Conservation (phyloP, 2,329 filamentous ascomycete species). For the Fusarium verticillioides region DNA sequence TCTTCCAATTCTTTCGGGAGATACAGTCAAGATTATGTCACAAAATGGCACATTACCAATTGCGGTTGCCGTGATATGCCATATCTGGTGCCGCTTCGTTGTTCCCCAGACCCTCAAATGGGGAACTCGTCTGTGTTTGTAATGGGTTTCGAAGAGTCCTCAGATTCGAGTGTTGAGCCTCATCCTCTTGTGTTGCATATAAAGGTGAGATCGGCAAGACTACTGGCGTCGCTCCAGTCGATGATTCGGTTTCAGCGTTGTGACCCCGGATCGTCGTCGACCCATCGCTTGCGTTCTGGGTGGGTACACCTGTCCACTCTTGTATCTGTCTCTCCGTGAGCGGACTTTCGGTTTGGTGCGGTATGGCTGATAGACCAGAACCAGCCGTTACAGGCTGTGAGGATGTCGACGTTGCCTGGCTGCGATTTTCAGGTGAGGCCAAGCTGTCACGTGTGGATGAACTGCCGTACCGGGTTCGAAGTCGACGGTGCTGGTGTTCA, state of each 20-base stretch:
- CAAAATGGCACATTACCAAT: constrained; percentile 21
- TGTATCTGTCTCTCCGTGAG: constrained; percentile 4
- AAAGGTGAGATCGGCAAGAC: constrained; percentile 28
- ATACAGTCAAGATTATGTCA: neutral
- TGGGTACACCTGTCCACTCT: constrained; percentile 3
- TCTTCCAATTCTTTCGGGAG: neutral
- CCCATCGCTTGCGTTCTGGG: neutral
- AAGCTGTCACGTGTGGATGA: constrained; percentile 10
- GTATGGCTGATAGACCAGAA: constrained; percentile 9
- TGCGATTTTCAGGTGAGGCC: constrained; percentile 4
- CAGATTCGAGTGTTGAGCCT: constrained; percentile 2
- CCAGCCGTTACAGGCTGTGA: constrained; percentile 2
- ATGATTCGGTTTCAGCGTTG: neutral
- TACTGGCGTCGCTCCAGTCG: constrained; percentile 12
- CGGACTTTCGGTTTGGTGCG: constrained; percentile 11
- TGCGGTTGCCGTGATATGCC: constrained; percentile 19
- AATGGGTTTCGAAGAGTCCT: constrained; percentile 24
- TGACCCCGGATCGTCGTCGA: constrained; percentile 3
- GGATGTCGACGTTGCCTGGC: neutral
- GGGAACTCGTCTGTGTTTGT: constrained; percentile 8
- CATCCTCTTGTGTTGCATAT: constrained; percentile 10
- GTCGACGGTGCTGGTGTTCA: constrained; percentile 47
- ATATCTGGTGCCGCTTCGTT: constrained; percentile 13
- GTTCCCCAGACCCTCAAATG: constrained; percentile 7
- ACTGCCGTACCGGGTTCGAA: constrained; percentile 43